These are phyloP conservation scores for Pulveroboletus sp. DNA, from an alignment of 1,284 basidiomycete genomes.

Conservation along the genomic window DNA sequence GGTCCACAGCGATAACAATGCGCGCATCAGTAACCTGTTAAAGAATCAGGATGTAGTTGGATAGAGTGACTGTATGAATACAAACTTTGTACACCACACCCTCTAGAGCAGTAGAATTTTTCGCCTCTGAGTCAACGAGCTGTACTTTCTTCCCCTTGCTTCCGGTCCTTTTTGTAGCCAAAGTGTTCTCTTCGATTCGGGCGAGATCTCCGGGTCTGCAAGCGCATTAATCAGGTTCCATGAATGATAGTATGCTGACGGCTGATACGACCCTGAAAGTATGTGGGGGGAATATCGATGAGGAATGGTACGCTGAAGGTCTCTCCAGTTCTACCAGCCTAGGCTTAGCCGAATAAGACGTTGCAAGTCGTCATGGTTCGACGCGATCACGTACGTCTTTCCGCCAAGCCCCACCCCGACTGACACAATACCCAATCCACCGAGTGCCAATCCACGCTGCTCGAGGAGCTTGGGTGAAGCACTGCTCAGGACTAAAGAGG, in stretches of 20 bases:
- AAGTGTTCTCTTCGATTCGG: slow-evolving; percentile 72
- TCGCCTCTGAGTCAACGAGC: slow-evolving; percentile 36
- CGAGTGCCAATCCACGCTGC: slow-evolving; percentile 81
- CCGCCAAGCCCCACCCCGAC: slow-evolving; percentile 85
- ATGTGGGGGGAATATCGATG: slow-evolving; percentile 78
- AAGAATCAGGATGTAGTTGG: slow-evolving; percentile 7
- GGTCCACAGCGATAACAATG: slow-evolving; percentile 75
- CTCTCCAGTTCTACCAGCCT: slow-evolving; percentile 87
- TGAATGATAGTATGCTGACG: neutral
- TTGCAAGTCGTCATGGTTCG: neutral
- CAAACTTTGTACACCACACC: slow-evolving; percentile 83
- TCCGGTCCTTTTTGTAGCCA: slow-evolving; percentile 46
- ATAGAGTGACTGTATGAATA: neutral
- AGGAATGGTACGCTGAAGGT: slow-evolving; percentile 77
- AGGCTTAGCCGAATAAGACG: slow-evolving; percentile 32
- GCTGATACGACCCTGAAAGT: slow-evolving; percentile 61
- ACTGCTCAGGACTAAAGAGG: slow-evolving; percentile 78
- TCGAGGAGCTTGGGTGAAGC: slow-evolving; percentile 85
- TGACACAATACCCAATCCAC: slow-evolving; percentile 68
- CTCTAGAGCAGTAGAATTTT: slow-evolving; percentile 49
- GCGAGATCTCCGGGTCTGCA: slow-evolving; percentile 78
- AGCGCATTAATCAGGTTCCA: slow-evolving; percentile 3
- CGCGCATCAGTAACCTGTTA: slow-evolving; percentile 71
- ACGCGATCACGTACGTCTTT: slow-evolving; percentile 66
- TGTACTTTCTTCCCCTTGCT: slow-evolving; percentile 46